Base-by-base conservation (phyloP, 1,139 yeast species). In the Diutina rugosa region DNA sequence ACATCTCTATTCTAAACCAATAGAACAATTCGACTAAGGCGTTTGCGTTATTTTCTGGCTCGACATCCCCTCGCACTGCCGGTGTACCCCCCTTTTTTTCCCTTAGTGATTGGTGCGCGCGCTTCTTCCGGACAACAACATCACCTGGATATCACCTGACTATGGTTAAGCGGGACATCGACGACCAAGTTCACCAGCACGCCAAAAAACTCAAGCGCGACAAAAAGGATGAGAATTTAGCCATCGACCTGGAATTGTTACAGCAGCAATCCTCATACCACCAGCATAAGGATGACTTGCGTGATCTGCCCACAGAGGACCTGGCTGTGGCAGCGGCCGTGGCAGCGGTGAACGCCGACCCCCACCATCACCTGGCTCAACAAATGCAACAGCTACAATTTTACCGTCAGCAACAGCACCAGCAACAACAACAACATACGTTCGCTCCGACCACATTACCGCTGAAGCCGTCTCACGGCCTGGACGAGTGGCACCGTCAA, bases 401-500 rank as follows among this genome's bases (percentile, higher is more conserved):
- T 60, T 73, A 69, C 55, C 68, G 68, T 61, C 64, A 61, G 56
- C 68, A 63, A 29, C 64, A 63, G 16, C 62, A 59, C 55, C 60
- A 59, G 44, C 59, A 60, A 30, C 55, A 59, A 49, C 60, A 60
- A 58, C 64, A 63, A 59, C 41, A 35, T 35, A 10, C 41, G 6
- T 35, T 35, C 14, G 41, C 41, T 16, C 75, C 78, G 26, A 72
- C 76, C 30, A 70, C 73, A 2, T 64, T 72, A 57, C 73, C 76
- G 6, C 65, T 68, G 2, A 77, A 76, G 68, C 84, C 77, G 63
- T 75, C 65, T 64, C 87, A 83, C 57, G 90, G 90, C 10, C 73
- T 89, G 26, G 95, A 87, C 38, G 97, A 89, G 69, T 90, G 97
- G 96, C 91, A 87, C 67, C 81, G 81, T 62, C 81, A 82, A 67